These are phyloP conservation scores for Astragalus glycyphyllos DNA, from an alignment of 306 rosid genomes.

Conservation along the genomic window DNA sequence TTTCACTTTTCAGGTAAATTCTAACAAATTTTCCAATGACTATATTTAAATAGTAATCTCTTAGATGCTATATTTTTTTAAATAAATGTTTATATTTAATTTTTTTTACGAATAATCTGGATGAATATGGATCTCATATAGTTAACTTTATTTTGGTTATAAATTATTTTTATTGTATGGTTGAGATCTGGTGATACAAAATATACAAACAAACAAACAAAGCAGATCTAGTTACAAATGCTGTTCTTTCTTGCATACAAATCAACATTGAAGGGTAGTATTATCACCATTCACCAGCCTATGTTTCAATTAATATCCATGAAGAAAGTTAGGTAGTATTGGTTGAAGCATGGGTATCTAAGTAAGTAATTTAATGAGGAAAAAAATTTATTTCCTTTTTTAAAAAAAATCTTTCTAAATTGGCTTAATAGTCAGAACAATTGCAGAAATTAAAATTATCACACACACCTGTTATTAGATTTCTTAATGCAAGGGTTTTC, in stretches of 20 bases:
- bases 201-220: neutral
- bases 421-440: constrained; percentile 10
- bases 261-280: neutral
- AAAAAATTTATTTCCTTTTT: neutral
- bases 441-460: neutral
- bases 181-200: neutral
- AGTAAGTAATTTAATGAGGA: constrained; percentile 40
- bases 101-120: neutral
- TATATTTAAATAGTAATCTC: neutral
- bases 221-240: constrained; percentile 21
- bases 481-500: constrained; percentile 54
- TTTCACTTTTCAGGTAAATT: neutral
- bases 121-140: neutral
- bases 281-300: constrained; percentile 4
- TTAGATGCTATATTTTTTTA: too few species aligned
- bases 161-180: neutral
- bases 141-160: neutral
- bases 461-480: constrained; percentile 55
- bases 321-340: constrained; percentile 4
- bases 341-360: constrained; percentile 23
- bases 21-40: neutral
- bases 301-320: neutral
- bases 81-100: neutral
- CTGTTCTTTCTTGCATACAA: constrained; percentile 5
- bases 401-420: neutral